Conservation (phyloP, 257 asterid genomes). For the Cruciata laevipes region DNA sequence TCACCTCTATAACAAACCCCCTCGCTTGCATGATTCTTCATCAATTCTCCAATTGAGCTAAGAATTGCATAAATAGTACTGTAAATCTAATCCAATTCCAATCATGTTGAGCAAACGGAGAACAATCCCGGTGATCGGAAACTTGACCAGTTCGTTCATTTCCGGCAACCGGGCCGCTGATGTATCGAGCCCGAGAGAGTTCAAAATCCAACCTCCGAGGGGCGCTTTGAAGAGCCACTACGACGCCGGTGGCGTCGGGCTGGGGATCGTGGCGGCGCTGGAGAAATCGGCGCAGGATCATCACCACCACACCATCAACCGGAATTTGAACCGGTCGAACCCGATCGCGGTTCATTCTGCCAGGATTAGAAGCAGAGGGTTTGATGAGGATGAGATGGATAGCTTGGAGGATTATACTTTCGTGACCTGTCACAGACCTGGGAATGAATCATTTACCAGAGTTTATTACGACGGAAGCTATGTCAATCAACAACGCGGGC, state of each 20-base stretch:
- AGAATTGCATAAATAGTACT: too few relatives aligned
- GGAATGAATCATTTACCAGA: constrained; percentile 40
- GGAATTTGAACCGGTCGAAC: constrained; percentile 35
- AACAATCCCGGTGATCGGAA: constrained; percentile 51
- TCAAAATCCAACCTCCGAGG: constrained; percentile 49
- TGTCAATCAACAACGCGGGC: constrained; percentile 11
- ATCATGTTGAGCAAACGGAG: constrained; percentile 58
- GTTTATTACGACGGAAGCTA: constrained; percentile 37
- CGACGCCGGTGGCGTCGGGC: constrained; percentile 70
- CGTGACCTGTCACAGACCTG: constrained; percentile 58
- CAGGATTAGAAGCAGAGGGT: constrained; percentile 6
- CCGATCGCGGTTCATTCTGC: constrained; percentile 58
- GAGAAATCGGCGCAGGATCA: constrained; percentile 36
- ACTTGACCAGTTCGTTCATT: constrained; percentile 35
- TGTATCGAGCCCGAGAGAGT: constrained; percentile 31
- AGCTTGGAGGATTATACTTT: constrained; percentile 60
- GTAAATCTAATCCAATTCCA: not conserved
- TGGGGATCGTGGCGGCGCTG: constrained; percentile 81
- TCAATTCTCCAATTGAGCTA: constrained; percentile 1
- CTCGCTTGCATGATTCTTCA: not conserved
- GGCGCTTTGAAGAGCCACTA: constrained; percentile 29
- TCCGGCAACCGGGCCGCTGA: constrained; percentile 28
- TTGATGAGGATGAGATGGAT: constrained; percentile 28
- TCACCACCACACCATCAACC: not conserved
- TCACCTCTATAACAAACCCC: not conserved